Conservation (phyloP, 1,284 basidiomycete species). For the Boletus semigastroideus region DNA sequence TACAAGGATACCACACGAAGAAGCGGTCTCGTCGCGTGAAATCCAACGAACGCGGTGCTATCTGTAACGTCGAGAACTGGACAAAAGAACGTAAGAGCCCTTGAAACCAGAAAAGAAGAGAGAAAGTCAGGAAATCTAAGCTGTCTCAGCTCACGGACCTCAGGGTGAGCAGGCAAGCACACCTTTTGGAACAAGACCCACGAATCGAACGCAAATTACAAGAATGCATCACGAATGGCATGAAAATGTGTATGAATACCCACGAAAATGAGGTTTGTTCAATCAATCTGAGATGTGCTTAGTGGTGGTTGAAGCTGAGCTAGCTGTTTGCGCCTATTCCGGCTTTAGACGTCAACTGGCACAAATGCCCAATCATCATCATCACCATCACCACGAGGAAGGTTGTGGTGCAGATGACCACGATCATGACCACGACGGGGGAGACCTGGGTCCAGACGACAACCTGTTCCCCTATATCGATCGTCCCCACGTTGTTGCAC, state of each 20-base stretch:
- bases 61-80: not conserved
- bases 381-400: constrained; percentile 53
- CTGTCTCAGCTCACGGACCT: constrained; percentile 70
- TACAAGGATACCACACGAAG: constrained; percentile 17
- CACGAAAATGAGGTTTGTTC: constrained; percentile 10
- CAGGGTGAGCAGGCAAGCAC: constrained; percentile 72
- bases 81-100: constrained; percentile 12
- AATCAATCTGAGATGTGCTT: too few relatives aligned
- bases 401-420: constrained; percentile 57
- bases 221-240: constrained; percentile 53
- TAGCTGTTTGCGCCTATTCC: too few relatives aligned
- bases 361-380: constrained; percentile 37
- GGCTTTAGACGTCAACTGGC: too few relatives aligned
- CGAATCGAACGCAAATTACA: constrained; percentile 84
- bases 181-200: constrained; percentile 63
- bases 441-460: constrained; percentile 59
- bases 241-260: constrained; percentile 10
- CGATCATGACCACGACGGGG: constrained; percentile 49
- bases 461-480: constrained; percentile 72
- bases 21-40: constrained; percentile 6
- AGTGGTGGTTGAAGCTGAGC: too few relatives aligned
- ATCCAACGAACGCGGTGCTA: not conserved
- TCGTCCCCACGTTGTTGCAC: constrained; percentile 65
- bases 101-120: constrained; percentile 4
- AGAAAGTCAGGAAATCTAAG: constrained; percentile 42